Evolutionary conservation across 257 asterid genomes (phyloP).

Genomic region (Lycium ferocissimum): DNA sequence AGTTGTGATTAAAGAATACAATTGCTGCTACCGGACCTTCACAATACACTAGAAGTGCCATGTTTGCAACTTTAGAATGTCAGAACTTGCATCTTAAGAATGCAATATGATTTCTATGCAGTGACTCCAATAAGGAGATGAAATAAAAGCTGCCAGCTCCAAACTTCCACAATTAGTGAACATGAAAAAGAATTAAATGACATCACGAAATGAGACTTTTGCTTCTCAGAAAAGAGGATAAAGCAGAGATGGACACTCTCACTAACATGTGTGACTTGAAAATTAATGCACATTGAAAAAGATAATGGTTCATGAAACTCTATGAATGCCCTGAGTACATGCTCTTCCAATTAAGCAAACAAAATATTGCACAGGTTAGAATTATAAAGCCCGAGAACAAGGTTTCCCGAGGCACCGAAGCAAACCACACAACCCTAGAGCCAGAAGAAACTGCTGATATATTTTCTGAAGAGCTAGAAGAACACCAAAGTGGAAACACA

Average conservation of each 20-base stretch:
- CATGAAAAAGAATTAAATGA: conserved; percentile 12
- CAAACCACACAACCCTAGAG: neutral
- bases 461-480: conserved; percentile 5
- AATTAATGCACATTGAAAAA: neutral
- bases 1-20: neutral
- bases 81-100: neutral
- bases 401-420: neutral
- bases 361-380: neutral
- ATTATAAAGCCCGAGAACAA: neutral
- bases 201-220: neutral
- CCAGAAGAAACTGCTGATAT: conserved; percentile 2
- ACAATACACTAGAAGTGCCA: conserved; percentile 13
- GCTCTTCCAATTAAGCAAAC: neutral
- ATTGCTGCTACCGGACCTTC: neutral
- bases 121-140: neutral
- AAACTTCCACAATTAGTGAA: conserved; percentile 5
- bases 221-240: conserved; percentile 10
- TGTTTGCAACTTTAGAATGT: conserved; percentile 4
- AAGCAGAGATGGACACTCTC: conserved; percentile 15
- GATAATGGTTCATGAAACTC: neutral
- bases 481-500: neutral
- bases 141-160: neutral
- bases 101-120: neutral
- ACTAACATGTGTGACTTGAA: neutral
- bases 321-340: neutral